Evolutionary conservation across 2,329 filamentous ascomycete species (phyloP).

Genomic region (Zalaria obscura): DNA sequence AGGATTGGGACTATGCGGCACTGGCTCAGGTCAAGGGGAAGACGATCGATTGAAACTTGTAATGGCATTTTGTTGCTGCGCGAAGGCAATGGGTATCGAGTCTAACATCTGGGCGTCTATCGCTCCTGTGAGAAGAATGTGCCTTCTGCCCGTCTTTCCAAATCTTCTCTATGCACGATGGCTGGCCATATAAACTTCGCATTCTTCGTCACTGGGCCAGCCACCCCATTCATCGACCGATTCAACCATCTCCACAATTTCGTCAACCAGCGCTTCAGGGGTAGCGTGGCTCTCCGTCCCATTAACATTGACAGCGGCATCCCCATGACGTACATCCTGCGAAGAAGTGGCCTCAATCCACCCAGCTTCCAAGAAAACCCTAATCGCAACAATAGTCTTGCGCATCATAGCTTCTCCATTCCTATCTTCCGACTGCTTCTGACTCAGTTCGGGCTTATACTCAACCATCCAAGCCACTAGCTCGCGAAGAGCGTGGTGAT

Average conservation of each 20-base stretch:
- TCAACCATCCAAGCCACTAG: constrained; percentile 45
- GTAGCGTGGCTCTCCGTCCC: constrained; percentile 5
- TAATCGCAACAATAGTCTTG: constrained; percentile 22
- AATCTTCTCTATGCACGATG: no score
- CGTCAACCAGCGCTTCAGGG: constrained; percentile 5
- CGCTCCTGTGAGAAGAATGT: no score
- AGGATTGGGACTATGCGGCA: constrained; percentile 9
- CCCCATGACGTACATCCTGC: no score
- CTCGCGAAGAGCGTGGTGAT: constrained; percentile 42
- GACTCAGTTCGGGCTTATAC: constrained; percentile 26
- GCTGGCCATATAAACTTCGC: constrained; percentile 15
- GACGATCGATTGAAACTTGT: neutral
- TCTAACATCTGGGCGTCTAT: no score
- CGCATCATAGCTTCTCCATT: constrained; percentile 19
- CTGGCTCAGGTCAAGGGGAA: neutral
- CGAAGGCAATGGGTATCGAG: no score
- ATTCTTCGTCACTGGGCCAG: constrained; percentile 29
- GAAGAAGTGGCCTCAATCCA: constrained; percentile 4
- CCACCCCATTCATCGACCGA: constrained; percentile 25
- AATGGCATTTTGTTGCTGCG: no score
- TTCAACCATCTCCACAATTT: constrained; percentile 15
- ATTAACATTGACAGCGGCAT: neutral
- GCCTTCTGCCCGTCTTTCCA: no score
- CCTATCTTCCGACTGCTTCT: constrained; percentile 12
- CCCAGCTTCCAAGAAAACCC: constrained; percentile 26